These are phyloP conservation scores for Tricholoma hemisulphureum DNA, from an alignment of 768 basidiomycete genomes.

Conservation along the genomic window DNA sequence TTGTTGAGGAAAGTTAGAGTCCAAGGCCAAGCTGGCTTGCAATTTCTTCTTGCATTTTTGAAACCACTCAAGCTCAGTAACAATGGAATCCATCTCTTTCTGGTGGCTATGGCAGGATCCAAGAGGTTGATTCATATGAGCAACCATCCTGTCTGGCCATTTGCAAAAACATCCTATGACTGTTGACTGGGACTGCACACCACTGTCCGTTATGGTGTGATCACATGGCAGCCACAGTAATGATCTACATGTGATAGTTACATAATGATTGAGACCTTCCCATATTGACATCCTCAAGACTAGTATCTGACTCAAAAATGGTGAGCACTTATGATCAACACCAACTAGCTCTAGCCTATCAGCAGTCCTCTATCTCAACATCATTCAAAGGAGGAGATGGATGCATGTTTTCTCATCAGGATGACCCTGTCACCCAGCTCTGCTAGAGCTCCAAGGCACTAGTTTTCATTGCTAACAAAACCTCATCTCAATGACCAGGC, in stretches of 20 bases:
- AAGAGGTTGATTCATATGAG: conserved; percentile 3
- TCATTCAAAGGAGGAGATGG: conserved; percentile 37
- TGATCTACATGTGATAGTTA: no score
- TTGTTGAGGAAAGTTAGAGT: neutral
- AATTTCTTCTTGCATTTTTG: neutral
- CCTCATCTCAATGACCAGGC: conserved; percentile 94
- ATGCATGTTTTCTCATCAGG: conserved; percentile 45
- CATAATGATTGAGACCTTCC: no score
- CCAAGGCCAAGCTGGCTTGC: no score
- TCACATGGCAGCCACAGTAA: no score
- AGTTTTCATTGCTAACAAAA: conserved; percentile 38
- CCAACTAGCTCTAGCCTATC: conserved; percentile 41
- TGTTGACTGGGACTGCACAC: no score
- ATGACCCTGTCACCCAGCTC: conserved; percentile 32
- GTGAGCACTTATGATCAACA: conserved; percentile 40
- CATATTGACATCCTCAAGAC: conserved; percentile 43
- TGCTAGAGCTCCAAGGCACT: conserved; percentile 58
- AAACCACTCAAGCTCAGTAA: neutral
- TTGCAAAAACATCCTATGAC: neutral
- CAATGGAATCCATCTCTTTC: neutral
- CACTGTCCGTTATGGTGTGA: no score
- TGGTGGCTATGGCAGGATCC: neutral
- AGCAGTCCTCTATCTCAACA: conserved; percentile 35
- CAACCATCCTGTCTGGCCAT: neutral
- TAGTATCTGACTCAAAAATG: conserved; percentile 42